Conservation (phyloP, 345 rosid genomes). For the Garcia nutans region DNA sequence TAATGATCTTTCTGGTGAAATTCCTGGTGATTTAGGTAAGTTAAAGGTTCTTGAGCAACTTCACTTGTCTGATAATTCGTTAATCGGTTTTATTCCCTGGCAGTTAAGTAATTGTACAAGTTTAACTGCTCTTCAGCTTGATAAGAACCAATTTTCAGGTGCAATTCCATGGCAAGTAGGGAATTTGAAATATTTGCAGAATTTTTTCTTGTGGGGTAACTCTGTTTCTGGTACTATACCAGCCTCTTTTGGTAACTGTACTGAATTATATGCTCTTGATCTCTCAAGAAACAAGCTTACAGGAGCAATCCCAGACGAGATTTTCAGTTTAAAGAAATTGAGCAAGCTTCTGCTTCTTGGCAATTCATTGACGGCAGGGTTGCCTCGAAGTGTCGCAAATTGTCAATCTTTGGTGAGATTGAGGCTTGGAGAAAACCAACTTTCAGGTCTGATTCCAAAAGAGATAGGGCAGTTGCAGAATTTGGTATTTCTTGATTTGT, state of each 20-base stretch:
- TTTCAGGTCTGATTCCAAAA: conserved; percentile 77
- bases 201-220: conserved; percentile 93
- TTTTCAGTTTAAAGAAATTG: conserved; percentile 72
- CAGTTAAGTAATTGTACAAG: conserved; percentile 82
- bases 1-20: conserved; percentile 69
- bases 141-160: conserved; percentile 82
- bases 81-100: conserved; percentile 71
- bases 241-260: conserved; percentile 78
- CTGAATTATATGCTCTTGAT: conserved; percentile 70
- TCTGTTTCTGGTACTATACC: conserved; percentile 81
- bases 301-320: conserved; percentile 78
- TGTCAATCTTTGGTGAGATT: conserved; percentile 83
- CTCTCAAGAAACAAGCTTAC: conserved; percentile 89
- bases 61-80: conserved; percentile 82
- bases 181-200: conserved; percentile 65
- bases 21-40: conserved; percentile 83
- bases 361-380: conserved; percentile 72
- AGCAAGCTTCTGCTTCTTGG: conserved; percentile 95
- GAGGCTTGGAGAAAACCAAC: conserved; percentile 91
- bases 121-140: conserved; percentile 85
- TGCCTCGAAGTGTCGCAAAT: conserved; percentile 58
- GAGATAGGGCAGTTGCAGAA: conserved; percentile 88
- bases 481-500: conserved; percentile 86
- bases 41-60: conserved; percentile 78
- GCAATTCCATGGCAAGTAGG: conserved; percentile 76